These are phyloP conservation scores for Carallia pectinifolia DNA, from an alignment of 345 rosid genomes.

Conservation along the genomic window DNA sequence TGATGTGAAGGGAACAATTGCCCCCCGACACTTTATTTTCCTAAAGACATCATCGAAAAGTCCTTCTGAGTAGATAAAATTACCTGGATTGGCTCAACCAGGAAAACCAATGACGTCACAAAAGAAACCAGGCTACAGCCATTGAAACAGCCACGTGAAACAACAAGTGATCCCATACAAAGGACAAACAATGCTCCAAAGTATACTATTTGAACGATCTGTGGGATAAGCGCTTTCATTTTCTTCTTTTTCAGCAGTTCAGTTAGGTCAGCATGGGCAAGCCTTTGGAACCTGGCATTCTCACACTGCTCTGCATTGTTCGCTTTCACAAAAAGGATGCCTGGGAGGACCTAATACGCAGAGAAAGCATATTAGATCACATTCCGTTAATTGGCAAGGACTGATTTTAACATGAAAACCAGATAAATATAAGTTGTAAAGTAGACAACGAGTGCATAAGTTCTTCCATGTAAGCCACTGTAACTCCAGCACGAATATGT, in stretches of 20 bases:
- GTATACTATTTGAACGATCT: conserved; percentile 67
- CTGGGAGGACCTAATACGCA: conserved; percentile 67
- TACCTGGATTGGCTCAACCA: conserved; percentile 94
- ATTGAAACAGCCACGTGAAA: conserved; percentile 63
- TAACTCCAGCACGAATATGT: neutral
- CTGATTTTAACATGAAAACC: neutral
- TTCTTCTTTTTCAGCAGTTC: conserved; percentile 70
- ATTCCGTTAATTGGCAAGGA: neutral
- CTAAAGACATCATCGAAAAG: neutral
- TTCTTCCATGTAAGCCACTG: too few species aligned
- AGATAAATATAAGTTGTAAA: neutral
- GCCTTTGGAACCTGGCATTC: conserved; percentile 65
- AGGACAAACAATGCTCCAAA: conserved; percentile 66
- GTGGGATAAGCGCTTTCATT: conserved; percentile 91
- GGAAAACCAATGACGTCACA: conserved; percentile 68
- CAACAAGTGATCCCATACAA: conserved; percentile 66
- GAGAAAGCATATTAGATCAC: neutral
- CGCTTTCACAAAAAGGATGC: conserved; percentile 86
- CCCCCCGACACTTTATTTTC: too few species aligned
- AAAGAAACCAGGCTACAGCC: conserved; percentile 71
- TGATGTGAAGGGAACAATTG: too few species aligned
- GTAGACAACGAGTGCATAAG: too few species aligned
- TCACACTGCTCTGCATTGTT: conserved; percentile 79
- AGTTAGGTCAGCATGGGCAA: conserved; percentile 62
- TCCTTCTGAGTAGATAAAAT: conserved; percentile 11